Conservation (phyloP, 2,329 filamentous ascomycete species). For the Trichophyton schoenleinii region DNA sequence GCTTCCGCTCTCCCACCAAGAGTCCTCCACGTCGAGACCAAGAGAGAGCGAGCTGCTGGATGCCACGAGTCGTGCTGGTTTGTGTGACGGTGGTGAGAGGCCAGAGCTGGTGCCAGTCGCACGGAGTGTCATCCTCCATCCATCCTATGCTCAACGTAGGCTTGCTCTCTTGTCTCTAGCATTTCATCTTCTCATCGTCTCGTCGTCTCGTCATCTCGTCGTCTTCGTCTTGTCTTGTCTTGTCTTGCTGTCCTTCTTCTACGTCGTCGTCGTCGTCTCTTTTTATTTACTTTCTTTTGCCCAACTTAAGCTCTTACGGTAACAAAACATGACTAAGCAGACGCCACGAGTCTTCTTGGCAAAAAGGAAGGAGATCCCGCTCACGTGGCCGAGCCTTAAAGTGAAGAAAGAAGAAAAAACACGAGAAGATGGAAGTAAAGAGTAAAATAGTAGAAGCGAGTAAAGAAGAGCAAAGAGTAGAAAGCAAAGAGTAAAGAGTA, state of each 20-base stretch:
- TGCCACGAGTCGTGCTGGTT: slow-evolving; percentile 2
- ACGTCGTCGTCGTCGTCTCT: too few relatives aligned
- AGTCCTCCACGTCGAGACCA: not conserved
- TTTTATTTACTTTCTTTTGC: too few relatives aligned
- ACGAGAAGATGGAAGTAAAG: not conserved
- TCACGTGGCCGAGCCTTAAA: slow-evolving; percentile 2
- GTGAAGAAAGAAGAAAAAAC: not conserved
- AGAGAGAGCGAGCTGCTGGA: not conserved
- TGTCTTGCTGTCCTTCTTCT: too few relatives aligned
- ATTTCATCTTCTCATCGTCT: too few relatives aligned
- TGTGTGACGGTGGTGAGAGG: not conserved
- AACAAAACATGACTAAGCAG: not conserved
- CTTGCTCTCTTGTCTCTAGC: too few relatives aligned
- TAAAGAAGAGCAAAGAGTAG: not conserved
- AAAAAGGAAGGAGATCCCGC: not conserved
- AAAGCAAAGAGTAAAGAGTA: not conserved
- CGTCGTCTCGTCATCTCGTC: too few relatives aligned
- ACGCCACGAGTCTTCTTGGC: slow-evolving; percentile 1
- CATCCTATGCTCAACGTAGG: not conserved
- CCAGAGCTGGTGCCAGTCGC: not conserved
- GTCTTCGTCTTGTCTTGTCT: too few relatives aligned
- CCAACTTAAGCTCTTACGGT: not conserved
- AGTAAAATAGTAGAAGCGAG: not conserved
- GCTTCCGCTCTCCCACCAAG: not conserved
- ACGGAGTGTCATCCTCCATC: not conserved